phyloP scores from a whole-genome alignment of 208 protist species.

The Wallacemonas sp. region DNA sequence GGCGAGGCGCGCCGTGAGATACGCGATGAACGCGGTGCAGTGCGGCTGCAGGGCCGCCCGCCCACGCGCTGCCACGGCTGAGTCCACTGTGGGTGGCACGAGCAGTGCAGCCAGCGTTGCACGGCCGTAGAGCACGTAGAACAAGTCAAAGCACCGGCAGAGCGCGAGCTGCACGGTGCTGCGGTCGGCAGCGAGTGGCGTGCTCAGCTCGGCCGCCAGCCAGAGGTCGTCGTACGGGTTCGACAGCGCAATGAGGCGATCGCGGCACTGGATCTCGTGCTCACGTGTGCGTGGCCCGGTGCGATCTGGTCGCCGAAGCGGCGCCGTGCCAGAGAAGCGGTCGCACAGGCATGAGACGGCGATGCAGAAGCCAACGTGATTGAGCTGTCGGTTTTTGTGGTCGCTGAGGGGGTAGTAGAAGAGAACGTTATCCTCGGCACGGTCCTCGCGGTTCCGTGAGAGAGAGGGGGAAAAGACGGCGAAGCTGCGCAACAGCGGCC shows the following conservation, averaged over 20 bases:
- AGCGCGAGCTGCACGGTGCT: slow-evolving; percentile 9
- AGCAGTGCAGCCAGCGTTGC: background rate
- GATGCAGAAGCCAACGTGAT: slow-evolving; percentile 75
- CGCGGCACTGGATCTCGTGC: slow-evolving; percentile 15
- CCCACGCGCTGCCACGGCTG: background rate
- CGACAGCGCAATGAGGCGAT: slow-evolving; percentile 5
- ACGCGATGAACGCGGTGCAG: slow-evolving; percentile 1
- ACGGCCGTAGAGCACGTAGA: background rate
- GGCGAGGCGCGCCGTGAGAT: background rate
- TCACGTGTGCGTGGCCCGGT: background rate
- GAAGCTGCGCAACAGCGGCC: slow-evolving; percentile 23
- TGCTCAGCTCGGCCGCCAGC: slow-evolving; percentile 11
- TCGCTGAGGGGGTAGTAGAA: slow-evolving; percentile 53
- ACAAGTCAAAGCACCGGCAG: slow-evolving; percentile 16
- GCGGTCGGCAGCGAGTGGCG: slow-evolving; percentile 10
- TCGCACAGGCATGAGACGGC: slow-evolving; percentile 38
- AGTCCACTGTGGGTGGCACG: background rate
- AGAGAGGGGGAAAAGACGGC: slow-evolving; percentile 60
- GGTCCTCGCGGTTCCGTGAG: slow-evolving; percentile 44
- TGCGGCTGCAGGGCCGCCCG: slow-evolving; percentile 2
- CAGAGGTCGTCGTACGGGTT: slow-evolving; percentile 13
- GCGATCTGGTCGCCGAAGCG: slow-evolving; percentile 8
- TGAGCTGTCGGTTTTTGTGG: slow-evolving; percentile 46
- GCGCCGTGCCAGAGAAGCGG: slow-evolving; percentile 28
- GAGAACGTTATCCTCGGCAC: slow-evolving; percentile 65